A percentile compares a stretch with the other conserved stretches of the same genome.
Conservation (phyloP, 176 grass and related monocot genomes). For the Avena atlantica region DNA sequence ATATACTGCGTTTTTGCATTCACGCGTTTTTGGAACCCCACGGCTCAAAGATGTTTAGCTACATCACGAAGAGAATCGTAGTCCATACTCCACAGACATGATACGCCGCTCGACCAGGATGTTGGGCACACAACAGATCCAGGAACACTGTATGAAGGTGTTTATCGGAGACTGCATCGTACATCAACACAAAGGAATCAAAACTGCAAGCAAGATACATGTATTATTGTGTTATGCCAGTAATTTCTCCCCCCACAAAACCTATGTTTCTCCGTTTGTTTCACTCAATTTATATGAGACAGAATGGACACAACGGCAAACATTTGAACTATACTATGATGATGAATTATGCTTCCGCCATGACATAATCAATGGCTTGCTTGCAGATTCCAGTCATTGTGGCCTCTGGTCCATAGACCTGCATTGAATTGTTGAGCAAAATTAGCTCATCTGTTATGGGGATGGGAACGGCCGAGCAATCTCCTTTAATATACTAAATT, state of each 20-base stretch:
- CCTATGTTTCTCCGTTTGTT: slow-evolving; percentile 26
- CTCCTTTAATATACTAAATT: not conserved
- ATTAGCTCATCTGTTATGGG: slow-evolving; percentile 22
- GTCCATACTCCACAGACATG: not conserved
- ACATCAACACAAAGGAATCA: not conserved
- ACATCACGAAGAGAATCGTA: not conserved
- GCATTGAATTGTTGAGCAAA: slow-evolving; percentile 37
- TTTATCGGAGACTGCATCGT: not conserved
- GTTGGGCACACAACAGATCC: not conserved
- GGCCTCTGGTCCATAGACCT: slow-evolving; percentile 94
- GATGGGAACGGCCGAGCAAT: not conserved
- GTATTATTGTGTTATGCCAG: slow-evolving; percentile 36
- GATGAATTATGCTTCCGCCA: slow-evolving; percentile 52
- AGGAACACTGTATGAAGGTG: not conserved
- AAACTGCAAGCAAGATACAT: slow-evolving; percentile 18
- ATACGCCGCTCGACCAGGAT: not conserved
- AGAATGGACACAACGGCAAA: slow-evolving; percentile 24
- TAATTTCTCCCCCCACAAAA: slow-evolving; percentile 27
- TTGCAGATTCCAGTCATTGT: slow-evolving; percentile 99
- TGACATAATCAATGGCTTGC: slow-evolving; percentile 89
- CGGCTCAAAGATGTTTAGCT: not conserved
- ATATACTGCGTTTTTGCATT: too few species aligned
- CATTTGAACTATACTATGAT: not conserved
- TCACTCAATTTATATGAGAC: not conserved
- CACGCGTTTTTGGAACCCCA: too few species aligned